Conservation (phyloP, 2,329 filamentous ascomycete genomes). For the Bipolaris cookei region DNA sequence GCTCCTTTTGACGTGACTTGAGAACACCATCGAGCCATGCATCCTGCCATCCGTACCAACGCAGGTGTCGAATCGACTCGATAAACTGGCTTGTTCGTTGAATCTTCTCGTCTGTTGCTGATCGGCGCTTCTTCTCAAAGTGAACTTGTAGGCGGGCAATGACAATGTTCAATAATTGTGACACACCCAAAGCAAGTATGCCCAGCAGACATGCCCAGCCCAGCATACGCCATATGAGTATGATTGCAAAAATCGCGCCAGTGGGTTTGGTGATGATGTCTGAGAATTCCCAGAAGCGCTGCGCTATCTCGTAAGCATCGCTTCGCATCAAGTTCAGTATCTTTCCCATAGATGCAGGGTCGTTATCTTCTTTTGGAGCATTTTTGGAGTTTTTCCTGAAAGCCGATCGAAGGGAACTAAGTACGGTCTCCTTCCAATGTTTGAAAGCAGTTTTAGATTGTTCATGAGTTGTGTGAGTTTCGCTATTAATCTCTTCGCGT, state of each 20-base stretch:
- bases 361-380: conserved; percentile 48
- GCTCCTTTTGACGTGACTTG: conserved; percentile 69
- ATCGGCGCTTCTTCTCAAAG: conserved; percentile 73
- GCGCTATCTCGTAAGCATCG: conserved; percentile 81
- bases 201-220: conserved; percentile 80
- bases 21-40: conserved; percentile 75
- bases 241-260: conserved; percentile 74
- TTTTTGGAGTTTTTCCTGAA: conserved; percentile 33
- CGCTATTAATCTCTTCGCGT: conserved; percentile 23
- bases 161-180: conserved; percentile 72
- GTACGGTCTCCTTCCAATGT: conserved; percentile 17
- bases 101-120: conserved; percentile 76
- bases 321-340: conserved; percentile 86
- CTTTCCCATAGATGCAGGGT: conserved; percentile 82
- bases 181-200: conserved; percentile 70
- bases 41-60: conserved; percentile 84
- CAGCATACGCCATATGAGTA: conserved; percentile 77
- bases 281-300: conserved; percentile 86
- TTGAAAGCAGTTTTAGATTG: conserved; percentile 4
- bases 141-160: conserved; percentile 70
- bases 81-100: conserved; percentile 86
- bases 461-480: conserved; percentile 16
- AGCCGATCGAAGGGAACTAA: conserved; percentile 15
- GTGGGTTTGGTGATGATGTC: conserved; percentile 77
- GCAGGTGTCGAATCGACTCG: conserved; percentile 79